A percentile compares a stretch with the other conserved stretches of the same genome.
These are phyloP conservation scores for Apodospora peruviana DNA, from an alignment of 495 filamentous ascomycete genomes.

Conservation along the genomic window DNA sequence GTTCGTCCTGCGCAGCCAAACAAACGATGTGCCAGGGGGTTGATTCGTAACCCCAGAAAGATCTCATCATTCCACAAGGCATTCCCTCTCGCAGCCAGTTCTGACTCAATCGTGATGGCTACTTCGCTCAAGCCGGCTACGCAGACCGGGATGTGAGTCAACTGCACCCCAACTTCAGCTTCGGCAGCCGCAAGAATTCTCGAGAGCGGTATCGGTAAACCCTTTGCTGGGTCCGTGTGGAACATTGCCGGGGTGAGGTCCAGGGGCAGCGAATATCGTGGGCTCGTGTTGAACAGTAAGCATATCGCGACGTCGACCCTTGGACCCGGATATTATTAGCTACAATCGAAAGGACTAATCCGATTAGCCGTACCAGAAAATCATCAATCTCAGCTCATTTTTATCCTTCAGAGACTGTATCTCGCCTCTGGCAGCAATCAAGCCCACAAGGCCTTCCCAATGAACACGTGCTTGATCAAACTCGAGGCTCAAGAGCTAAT, in stretches of 20 bases:
- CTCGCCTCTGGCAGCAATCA: background rate
- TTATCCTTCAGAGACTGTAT: constrained; percentile 1
- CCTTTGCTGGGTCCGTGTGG: background rate
- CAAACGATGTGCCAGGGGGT: background rate
- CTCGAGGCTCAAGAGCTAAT: background rate
- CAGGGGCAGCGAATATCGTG: background rate
- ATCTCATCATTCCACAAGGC: background rate
- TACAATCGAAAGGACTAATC: background rate
- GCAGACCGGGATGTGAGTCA: background rate
- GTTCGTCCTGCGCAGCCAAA: background rate
- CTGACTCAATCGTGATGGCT: background rate
- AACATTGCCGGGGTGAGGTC: too few relatives aligned
- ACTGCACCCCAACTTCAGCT: background rate
- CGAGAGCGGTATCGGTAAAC: background rate
- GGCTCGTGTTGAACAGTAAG: background rate
- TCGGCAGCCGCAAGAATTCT: background rate
- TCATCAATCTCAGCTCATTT: background rate
- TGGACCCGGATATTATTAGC: background rate
- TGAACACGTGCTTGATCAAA: constrained; percentile 1
- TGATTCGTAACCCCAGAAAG: background rate
- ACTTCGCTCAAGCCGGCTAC: background rate
- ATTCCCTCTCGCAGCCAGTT: background rate
- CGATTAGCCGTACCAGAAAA: background rate
- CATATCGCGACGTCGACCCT: background rate
- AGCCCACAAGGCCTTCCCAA: background rate